These are phyloP conservation scores for Alternaria triticimaculans DNA, from an alignment of 2,329 filamentous ascomycete genomes.

Conservation along the genomic window DNA sequence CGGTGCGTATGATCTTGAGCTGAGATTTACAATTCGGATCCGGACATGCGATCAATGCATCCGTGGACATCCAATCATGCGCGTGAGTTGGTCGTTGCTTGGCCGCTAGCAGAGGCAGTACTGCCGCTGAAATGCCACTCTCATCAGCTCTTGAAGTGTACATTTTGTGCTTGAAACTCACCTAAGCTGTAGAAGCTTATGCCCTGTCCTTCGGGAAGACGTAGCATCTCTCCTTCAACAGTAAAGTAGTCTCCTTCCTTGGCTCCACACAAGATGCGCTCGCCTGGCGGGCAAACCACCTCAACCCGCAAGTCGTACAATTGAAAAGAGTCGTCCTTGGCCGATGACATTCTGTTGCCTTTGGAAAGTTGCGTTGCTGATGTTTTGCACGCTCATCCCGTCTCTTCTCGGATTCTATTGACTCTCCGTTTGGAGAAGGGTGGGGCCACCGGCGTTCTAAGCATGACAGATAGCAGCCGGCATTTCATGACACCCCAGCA, in stretches of 20 bases:
- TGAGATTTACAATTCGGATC: conserved; percentile 18
- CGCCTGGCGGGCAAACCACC: conserved; percentile 14
- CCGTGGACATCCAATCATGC: conserved; percentile 21
- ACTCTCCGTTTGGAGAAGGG: not conserved
- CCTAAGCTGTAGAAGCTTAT: conserved; percentile 17
- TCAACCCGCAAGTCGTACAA: conserved; percentile 15
- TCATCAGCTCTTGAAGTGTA: not conserved
- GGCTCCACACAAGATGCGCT: conserved; percentile 13
- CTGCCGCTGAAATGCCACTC: not conserved
- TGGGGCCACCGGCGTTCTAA: not conserved
- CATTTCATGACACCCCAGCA: not conserved
- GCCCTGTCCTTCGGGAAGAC: conserved; percentile 10
- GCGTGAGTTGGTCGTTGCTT: conserved; percentile 15
- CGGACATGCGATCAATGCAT: conserved; percentile 16
- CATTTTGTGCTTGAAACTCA: not conserved
- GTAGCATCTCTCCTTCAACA: conserved; percentile 17
- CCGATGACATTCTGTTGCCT: not conserved
- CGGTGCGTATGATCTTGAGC: conserved; percentile 14
- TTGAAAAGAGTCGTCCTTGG: conserved; percentile 8
- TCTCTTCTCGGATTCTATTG: not conserved
- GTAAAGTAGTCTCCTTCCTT: conserved; percentile 13
- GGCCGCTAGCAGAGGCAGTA: conserved; percentile 12
- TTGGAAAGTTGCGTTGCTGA: not conserved
- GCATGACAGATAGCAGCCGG: not conserved
- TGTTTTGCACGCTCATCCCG: not conserved